phyloP scores from a whole-genome alignment of 768 basidiomycete genomes.

The Suillus subaureus region DNA sequence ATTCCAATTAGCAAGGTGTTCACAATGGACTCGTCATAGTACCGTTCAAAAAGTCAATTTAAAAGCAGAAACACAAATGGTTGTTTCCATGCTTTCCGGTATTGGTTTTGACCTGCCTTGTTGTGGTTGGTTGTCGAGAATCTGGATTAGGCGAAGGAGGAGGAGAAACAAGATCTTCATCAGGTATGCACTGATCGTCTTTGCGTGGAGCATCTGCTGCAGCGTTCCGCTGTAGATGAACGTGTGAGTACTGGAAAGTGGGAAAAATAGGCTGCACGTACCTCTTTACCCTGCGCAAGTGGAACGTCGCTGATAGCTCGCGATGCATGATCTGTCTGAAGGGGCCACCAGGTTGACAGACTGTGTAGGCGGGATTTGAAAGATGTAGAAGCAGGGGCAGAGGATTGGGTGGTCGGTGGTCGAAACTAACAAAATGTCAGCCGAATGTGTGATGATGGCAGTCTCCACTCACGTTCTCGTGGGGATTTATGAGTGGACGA shows the following conservation, averaged over 20 bases:
- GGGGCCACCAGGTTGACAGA: neutral
- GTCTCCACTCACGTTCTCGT: too few relatives aligned
- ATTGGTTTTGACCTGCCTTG: neutral
- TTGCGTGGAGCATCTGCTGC: neutral
- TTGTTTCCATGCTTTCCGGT: neutral
- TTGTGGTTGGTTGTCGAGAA: neutral
- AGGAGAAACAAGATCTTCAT: neutral
- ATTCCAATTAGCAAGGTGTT: neutral
- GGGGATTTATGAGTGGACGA: too few relatives aligned
- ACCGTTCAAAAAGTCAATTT: neutral
- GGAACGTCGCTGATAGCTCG: neutral
- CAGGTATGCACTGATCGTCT: neutral
- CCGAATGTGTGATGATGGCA: too few relatives aligned
- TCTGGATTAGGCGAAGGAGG: neutral
- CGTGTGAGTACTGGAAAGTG: neutral
- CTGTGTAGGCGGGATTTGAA: neutral
- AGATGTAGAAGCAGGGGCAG: neutral
- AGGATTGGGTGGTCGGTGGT: neutral
- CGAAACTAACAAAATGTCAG: neutral
- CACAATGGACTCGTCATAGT: too few relatives aligned
- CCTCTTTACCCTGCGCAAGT: neutral
- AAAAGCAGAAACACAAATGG: neutral
- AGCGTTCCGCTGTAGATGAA: neutral
- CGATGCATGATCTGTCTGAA: neutral
- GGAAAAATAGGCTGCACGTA: neutral